Conservation (phyloP, 495 filamentous ascomycete species). For the Jackrogersella minutella region DNA sequence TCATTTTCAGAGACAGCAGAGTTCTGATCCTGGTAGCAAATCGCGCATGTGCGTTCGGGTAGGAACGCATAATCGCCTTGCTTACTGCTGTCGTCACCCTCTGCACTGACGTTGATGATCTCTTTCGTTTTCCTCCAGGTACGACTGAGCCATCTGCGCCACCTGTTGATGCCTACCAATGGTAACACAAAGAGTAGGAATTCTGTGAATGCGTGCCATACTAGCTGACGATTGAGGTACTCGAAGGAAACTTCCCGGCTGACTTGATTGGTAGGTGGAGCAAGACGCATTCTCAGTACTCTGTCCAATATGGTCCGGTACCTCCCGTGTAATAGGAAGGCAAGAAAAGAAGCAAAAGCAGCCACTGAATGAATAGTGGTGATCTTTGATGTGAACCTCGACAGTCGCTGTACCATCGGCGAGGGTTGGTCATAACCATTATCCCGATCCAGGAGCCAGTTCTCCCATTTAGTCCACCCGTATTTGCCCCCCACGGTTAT, state of each 20-base stretch:
- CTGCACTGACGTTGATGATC: slow-evolving; percentile 59
- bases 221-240: slow-evolving; percentile 95
- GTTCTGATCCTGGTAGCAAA: slow-evolving; percentile 94
- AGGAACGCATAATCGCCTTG: slow-evolving; percentile 84
- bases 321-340: slow-evolving; percentile 87
- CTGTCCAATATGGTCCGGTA: slow-evolving; percentile 93
- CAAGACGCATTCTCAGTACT: slow-evolving; percentile 82
- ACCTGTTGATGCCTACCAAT: slow-evolving; percentile 89
- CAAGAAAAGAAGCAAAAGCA: slow-evolving; percentile 82
- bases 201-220: slow-evolving; percentile 99
- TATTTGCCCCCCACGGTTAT: slow-evolving; percentile 89
- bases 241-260: slow-evolving; percentile 94
- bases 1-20: slow-evolving; percentile 73
- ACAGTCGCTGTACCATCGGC: slow-evolving; percentile 63
- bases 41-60: slow-evolving; percentile 95
- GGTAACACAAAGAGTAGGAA: slow-evolving; percentile 96
- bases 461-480: slow-evolving; percentile 88
- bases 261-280: slow-evolving; percentile 81
- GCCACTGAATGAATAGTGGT: slow-evolving; percentile 80
- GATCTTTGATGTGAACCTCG: slow-evolving; percentile 70
- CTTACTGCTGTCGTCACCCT: slow-evolving; percentile 55
- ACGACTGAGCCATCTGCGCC: slow-evolving; percentile 87
- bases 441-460: slow-evolving; percentile 78
- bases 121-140: slow-evolving; percentile 80
- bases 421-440: slow-evolving; percentile 69